Evolutionary conservation across 495 filamentous ascomycete genomes (phyloP), one percentile per base, ranked within the genome.

Genomic region (Penicillium nucicola): DNA sequence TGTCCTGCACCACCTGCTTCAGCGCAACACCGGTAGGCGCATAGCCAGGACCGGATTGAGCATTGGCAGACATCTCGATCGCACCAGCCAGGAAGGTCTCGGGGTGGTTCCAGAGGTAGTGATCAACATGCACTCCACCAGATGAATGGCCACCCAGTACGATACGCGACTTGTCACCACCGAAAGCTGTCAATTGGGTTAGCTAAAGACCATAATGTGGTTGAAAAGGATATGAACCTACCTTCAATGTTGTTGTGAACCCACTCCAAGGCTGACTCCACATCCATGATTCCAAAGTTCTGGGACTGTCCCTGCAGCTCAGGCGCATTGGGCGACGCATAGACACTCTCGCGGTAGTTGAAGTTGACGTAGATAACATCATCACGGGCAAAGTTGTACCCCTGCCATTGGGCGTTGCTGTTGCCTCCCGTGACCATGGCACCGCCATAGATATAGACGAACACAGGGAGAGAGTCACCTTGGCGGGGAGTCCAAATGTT

Each of bases 41-140:
- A 15, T 34, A 28, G 15, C 48, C 61, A 6, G 61, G 61, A 25
- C 61, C 61, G 4, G 61, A 64, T 32, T 54, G 33, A 13, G 61
- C 57, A 25, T 64, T 64, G 45, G 60, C 60, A 14, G 61, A 64
- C 61, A 64, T 60, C 45, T 64, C 61, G 10, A 64, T 56, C 18
- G 61, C 61, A 39, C 61, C 57, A 18, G 61, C 61, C 22, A 64
- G 34, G 57, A 60, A 60, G 49, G 61, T 64, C 5, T 53, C 31
- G 2, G 61, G 61, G 34, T 64, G 61, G 18, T 50, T 64, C 61
- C 61, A 64, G 51, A 64, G 54, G 28, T 64, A 64, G 57, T 64
- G 48, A 37, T 64, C 61, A 36, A 64, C 61, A 36, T 58, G 53
- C 11, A 60, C 61, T 30, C 48, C 51, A 28, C 61, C 61, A 1